phyloP scores from a whole-genome alignment of 805 yeast genomes.

The Maudiozyma serrabonitensis region DNA sequence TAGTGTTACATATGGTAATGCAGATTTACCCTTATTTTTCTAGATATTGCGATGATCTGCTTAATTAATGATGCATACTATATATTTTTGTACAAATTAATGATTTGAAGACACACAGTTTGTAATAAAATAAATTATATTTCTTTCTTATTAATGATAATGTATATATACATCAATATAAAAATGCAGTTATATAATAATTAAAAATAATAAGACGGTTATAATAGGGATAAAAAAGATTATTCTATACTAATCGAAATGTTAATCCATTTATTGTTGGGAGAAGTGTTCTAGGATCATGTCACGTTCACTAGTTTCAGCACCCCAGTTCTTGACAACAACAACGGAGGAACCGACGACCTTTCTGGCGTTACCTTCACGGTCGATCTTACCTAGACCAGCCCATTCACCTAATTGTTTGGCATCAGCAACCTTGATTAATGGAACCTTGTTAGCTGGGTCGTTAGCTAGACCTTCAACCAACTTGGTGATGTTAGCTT shows the following conservation, averaged over 20 bases:
- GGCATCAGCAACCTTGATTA: conserved; percentile 98
- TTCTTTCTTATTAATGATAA: conserved; percentile 1
- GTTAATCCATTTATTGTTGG: conserved; percentile 50
- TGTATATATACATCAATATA: conserved; percentile 2
- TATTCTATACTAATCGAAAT: background rate
- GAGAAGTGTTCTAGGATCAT: conserved; percentile 93
- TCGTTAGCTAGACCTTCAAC: conserved; percentile 99
- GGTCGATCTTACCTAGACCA: conserved; percentile 98
- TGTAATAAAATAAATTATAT: conserved; percentile 3
- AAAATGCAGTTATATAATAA: background rate
- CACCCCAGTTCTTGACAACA: conserved; percentile 99
- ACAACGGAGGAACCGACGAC: conserved; percentile 99
- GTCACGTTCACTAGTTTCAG: conserved; percentile 94
- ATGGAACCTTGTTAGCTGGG: conserved; percentile 91
- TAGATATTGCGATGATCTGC: background rate
- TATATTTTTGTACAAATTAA: no score
- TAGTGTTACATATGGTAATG: conserved; percentile 3
- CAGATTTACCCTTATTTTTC: conserved; percentile 13
- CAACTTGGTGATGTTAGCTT: conserved; percentile 90
- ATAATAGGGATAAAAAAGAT: conserved; percentile 2
- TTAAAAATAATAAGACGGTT: background rate
- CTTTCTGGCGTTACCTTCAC: conserved; percentile 99
- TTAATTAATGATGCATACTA: no score
- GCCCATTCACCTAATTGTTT: conserved; percentile 99
- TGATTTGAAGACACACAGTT: no score